Conservation (phyloP, 2,329 filamentous ascomycete species). For the Blastomyces emzantsi region DNA sequence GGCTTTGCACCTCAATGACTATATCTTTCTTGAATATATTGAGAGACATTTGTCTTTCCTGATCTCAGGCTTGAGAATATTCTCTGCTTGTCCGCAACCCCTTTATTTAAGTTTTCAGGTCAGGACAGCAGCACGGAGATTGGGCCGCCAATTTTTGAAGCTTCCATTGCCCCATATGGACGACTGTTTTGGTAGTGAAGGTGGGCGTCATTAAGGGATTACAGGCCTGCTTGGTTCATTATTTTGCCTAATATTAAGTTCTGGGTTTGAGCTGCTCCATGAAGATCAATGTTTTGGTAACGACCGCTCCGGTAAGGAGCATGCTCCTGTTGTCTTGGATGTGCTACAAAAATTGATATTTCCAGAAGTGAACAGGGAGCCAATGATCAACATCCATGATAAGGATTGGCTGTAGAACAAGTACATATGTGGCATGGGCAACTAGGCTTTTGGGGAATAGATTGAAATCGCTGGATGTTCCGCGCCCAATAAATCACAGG, state of each 20-base stretch:
- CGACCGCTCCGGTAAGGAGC: not conserved
- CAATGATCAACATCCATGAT: no score
- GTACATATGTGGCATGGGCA: no score
- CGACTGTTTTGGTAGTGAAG: not conserved
- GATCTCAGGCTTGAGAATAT: constrained; percentile 5
- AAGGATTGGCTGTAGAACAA: no score
- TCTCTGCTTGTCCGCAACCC: not conserved
- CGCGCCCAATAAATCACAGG: no score
- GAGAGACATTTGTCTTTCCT: constrained; percentile 4
- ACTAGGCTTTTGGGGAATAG: no score
- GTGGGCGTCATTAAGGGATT: not conserved
- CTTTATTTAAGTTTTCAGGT: not conserved
- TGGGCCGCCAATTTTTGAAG: not conserved
- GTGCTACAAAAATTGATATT: not conserved
- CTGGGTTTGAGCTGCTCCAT: not conserved
- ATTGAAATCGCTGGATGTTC: no score
- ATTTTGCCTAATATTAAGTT: not conserved
- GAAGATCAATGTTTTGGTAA: not conserved
- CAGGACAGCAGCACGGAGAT: not conserved
- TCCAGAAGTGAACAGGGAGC: not conserved
- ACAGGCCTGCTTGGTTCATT: not conserved
- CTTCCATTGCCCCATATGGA: not conserved
- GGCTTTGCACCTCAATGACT: not conserved
- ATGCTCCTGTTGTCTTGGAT: not conserved
- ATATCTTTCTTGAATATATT: constrained; percentile 7